Conservation (phyloP, 192 early-diverging fungal species). For the Entomortierella lignicola region DNA sequence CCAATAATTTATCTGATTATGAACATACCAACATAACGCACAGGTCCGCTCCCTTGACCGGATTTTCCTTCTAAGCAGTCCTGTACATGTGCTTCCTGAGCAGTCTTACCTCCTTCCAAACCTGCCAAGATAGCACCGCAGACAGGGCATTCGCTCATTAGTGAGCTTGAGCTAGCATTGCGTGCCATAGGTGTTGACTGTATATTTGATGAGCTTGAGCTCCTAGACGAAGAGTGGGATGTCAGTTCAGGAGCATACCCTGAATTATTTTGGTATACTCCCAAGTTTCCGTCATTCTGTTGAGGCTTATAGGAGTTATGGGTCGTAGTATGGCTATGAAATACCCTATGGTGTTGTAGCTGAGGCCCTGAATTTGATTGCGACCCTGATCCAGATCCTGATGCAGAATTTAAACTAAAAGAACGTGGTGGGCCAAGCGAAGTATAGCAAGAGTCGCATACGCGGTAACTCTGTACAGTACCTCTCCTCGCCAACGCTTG, state of each 20-base stretch:
- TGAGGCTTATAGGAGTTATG: neutral
- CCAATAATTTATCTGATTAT: neutral
- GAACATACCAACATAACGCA: conserved; percentile 74
- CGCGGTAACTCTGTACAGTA: conserved; percentile 45
- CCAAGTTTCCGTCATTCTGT: conserved; percentile 6
- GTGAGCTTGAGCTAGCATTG: conserved; percentile 59
- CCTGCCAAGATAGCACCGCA: conserved; percentile 66
- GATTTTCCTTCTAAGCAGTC: conserved; percentile 66
- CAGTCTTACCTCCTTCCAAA: conserved; percentile 53
- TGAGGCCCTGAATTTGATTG: conserved; percentile 16
- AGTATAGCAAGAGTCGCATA: conserved; percentile 48
- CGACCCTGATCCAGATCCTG: conserved; percentile 15
- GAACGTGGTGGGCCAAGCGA: conserved; percentile 18
- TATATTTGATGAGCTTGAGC: conserved; percentile 43
- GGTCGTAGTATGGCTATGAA: conserved; percentile 5
- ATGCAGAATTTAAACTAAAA: neutral
- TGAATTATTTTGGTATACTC: conserved; percentile 17
- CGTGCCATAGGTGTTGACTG: conserved; percentile 45
- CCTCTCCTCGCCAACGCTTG: conserved; percentile 23
- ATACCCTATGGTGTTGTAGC: conserved; percentile 5
- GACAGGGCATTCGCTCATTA: conserved; percentile 82
- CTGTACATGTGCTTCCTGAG: conserved; percentile 72
- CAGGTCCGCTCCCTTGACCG: conserved; percentile 50
- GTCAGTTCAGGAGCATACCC: conserved; percentile 16
- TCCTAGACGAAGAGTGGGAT: conserved; percentile 38